Base-by-base conservation (phyloP, 257 asterid genomes). In the Ajuga chamaepitys region DNA sequence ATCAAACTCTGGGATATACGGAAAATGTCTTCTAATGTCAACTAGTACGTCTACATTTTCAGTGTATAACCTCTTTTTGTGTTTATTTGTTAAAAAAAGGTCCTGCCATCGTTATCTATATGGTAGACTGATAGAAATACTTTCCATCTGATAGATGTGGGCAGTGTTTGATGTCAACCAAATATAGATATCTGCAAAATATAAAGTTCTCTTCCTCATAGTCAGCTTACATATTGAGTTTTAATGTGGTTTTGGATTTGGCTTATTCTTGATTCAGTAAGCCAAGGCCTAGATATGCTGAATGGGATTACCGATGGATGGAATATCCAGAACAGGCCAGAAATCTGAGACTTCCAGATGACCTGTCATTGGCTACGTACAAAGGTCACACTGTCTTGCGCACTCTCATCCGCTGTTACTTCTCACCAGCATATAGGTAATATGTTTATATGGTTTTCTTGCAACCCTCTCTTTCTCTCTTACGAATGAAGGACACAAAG, bases 221-320 rank as follows among this genome's bases (percentile, higher is more conserved):
- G 50, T 48, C 18, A 25, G 37, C 40, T 7, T 46, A 34, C n/a
- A 16, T 58, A 4, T 45, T 17, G 67, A 54, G 60, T 30, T 53
- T 44, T 9, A 12, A 34, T 58, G 24, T 17, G 9, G 14, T 46
- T 73, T 47, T 57, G 8, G 3, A 20, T 50, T 48, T 6, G 25
- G 52, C 44, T 7, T 73, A 28, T 17, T 74, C 32, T 63, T 69
- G 57, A 58, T 80, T 76, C 78, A 89, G 98, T 88, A 73, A 52
- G 17, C 75, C 83, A 21, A 77, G 58, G 56, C 87, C 78, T 70
- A 66, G 80, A 68, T 56, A 70, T 71, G 60, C 71, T 45, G 81
- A 84, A 35, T 93, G 97, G 97, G 96, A 93, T 72, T 93, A 93
- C 78, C 68, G 99, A 69, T 87, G 95, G 95, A 83, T 81, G 95